Evolutionary conservation across 768 basidiomycete species (phyloP).

Genomic region (Chiua virens): DNA sequence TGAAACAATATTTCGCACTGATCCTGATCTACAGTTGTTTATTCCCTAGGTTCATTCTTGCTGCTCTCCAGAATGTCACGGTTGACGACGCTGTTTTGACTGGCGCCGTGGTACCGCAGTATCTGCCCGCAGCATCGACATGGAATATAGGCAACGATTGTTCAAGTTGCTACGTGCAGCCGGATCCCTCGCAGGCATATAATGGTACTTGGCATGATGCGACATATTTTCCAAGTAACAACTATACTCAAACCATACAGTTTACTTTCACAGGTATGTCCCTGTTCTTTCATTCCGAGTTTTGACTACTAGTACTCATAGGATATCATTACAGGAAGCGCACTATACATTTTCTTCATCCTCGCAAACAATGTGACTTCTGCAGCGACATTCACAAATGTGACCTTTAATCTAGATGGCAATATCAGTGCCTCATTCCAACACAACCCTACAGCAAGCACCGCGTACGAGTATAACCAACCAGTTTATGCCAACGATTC

Average conservation of each 20-base stretch:
- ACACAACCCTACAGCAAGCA: neutral
- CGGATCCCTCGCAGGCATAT: conserved; percentile 1
- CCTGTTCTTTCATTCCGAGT: neutral
- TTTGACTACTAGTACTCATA: no score
- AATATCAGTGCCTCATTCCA: neutral
- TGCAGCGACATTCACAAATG: neutral
- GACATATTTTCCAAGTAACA: neutral
- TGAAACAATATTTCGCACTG: neutral
- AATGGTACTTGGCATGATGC: conserved; percentile 17
- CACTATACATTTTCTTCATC: conserved; percentile 19
- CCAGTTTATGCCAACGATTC: conserved; percentile 11
- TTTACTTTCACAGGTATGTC: conserved; percentile 11
- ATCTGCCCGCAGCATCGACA: neutral
- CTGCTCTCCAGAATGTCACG: no score
- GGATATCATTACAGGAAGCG: conserved; percentile 2
- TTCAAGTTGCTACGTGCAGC: neutral
- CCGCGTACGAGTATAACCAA: conserved; percentile 13
- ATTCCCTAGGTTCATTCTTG: neutral
- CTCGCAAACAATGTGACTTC: neutral
- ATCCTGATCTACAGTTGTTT: neutral
- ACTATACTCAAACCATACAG: neutral
- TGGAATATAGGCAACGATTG: conserved; percentile 10
- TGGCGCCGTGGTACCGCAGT: conserved; percentile 7
- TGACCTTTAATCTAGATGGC: conserved; percentile 11
- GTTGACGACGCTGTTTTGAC: conserved; percentile 10